Base-by-base conservation (phyloP, 805 yeast genomes). In the Saccharomycopsis schoenii region DNA sequence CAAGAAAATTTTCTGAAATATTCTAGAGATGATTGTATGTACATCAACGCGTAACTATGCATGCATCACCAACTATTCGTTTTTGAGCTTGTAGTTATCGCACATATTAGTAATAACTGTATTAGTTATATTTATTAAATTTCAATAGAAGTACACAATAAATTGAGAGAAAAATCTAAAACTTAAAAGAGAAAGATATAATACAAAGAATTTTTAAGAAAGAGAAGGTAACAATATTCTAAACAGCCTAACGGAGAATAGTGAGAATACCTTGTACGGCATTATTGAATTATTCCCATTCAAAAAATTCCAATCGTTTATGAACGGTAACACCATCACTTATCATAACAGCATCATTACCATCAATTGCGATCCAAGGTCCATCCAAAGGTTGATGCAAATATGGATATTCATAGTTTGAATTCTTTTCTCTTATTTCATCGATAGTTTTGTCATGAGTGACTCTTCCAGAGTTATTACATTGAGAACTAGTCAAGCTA, bases 291-390 rank as follows among this genome's bases (percentile, higher is more conserved):
- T 62, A 77, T 60, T 77, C 78, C 80, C 81, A 78, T 61, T 76
- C 81, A 62, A 73, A 71, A 58, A 76, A 68, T 14, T 72, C 67
- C 19, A 77, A 69, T 40, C 67, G 67, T 57, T 74, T 71, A 52
- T 76, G 67, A 11, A 70, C 68, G 1, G 80, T 75, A 12, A 76
- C 76, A 29, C 73, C 76, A 2, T 72, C 69, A 60, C 80, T 77
- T 9, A 81, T 83, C 66, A 80, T 74, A 19, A 82, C 74, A 43
- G 80, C 75, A 62, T 80, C 79, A 36, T 77, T 77, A 1, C 83
- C 83, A 64, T 86, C 90, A 15, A 85, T 75, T 1, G 86, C 87
- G 40, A 92, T 76, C 82, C 96, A 82, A 0, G 98, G 97, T 0
- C 96, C 96, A 65, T 90, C 97, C 55, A 93, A 73, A 4, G 82